These are phyloP conservation scores for Fragaria ananassa DNA, from an alignment of 306 rosid species.

Conservation along the genomic window DNA sequence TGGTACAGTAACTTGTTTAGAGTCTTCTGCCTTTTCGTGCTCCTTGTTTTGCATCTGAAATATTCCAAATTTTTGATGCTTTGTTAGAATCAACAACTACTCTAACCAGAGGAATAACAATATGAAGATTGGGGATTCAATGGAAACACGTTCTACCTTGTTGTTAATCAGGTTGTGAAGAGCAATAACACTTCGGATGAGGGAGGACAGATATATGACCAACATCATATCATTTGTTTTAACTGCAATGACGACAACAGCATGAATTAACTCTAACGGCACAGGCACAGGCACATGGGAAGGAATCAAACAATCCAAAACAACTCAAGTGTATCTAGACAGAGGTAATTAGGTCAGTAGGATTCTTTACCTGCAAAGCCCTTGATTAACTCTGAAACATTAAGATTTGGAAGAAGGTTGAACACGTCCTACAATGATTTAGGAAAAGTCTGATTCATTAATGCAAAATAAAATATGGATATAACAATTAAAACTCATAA, in stretches of 20 bases:
- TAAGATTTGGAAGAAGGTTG: conserved; percentile 59
- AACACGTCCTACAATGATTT: conserved; percentile 45
- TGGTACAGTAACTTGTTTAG: conserved; percentile 38
- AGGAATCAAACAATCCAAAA: not conserved
- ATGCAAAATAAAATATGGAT: not conserved
- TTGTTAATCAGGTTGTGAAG: conserved; percentile 61
- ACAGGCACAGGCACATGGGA: not conserved
- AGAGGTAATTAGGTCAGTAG: not conserved
- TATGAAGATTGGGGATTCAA: not conserved
- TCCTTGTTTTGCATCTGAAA: conserved; percentile 56
- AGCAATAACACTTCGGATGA: conserved; percentile 57
- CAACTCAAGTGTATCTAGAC: not conserved
- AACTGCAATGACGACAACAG: conserved; percentile 34
- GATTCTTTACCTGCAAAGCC: conserved; percentile 40
- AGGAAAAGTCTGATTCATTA: not conserved
- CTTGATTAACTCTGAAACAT: conserved; percentile 51
- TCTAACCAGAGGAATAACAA: not conserved
- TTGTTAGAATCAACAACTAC: not conserved
- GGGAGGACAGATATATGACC: conserved; percentile 53
- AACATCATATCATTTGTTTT: conserved; percentile 63
- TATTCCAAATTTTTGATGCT: not conserved
- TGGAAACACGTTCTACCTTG: conserved; percentile 34
- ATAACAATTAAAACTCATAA: not conserved
- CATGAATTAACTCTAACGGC: not conserved
- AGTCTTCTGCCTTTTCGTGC: conserved; percentile 56